Evolutionary conservation across 2,329 filamentous ascomycete genomes (phyloP).

Genomic region (Aspergillus calidoustus): DNA sequence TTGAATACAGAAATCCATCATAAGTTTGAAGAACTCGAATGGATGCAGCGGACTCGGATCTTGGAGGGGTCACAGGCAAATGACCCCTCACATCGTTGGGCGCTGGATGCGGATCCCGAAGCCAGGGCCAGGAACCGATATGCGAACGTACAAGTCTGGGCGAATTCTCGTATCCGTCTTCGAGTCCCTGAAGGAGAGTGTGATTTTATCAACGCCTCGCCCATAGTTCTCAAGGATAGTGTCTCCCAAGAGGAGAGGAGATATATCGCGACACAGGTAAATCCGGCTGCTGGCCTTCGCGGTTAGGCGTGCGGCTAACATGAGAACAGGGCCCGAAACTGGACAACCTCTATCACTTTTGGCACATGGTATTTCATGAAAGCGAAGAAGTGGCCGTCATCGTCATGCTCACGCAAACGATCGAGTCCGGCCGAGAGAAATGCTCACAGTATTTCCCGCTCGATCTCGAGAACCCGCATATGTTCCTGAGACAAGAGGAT

Average conservation of each 20-base stretch:
- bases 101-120: conserved; percentile 61
- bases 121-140: conserved; percentile 77
- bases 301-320: background rate
- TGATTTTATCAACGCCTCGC: conserved; percentile 84
- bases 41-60: conserved; percentile 62
- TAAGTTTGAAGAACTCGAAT: conserved; percentile 66
- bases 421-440: conserved; percentile 78
- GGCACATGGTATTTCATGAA: conserved; percentile 94
- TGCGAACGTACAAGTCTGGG: conserved; percentile 86
- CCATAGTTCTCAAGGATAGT: conserved; percentile 63
- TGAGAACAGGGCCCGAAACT: conserved; percentile 71
- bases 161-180: conserved; percentile 81
- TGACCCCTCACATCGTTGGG: conserved; percentile 59
- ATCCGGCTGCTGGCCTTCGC: background rate
- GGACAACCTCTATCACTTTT: conserved; percentile 78
- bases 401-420: conserved; percentile 91
- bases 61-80: conserved; percentile 50
- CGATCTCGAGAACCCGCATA: conserved; percentile 56
- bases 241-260: conserved; percentile 53
- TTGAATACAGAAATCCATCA: conserved; percentile 56
- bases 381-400: conserved; percentile 76
- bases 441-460: conserved; percentile 87
- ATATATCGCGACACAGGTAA: conserved; percentile 70
- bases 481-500: conserved; percentile 42
- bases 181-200: conserved; percentile 73